Conservation (phyloP, 2,329 filamentous ascomycete species). For the Escovopsis sp. region DNA sequence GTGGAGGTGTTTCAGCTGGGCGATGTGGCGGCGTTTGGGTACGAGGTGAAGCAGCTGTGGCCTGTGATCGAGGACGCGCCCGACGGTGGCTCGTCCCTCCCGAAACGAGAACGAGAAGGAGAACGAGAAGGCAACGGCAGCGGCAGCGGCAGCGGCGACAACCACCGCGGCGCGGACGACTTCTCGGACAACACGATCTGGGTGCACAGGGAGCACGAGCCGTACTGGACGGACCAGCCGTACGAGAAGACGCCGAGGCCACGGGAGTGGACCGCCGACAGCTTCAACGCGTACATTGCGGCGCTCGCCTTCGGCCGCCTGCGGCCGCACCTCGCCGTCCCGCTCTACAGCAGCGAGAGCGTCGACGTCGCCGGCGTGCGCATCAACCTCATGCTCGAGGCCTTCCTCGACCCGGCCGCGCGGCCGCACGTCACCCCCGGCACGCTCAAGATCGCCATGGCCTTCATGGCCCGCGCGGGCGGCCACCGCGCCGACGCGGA, state of each 20-base stretch:
- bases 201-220: constrained; percentile 19
- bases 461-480: constrained; percentile 22
- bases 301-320: constrained; percentile 24
- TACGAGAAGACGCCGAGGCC: constrained; percentile 26
- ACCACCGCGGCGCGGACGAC: too few relatives aligned
- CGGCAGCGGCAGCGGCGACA: too few relatives aligned
- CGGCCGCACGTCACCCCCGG: constrained; percentile 20
- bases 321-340: constrained; percentile 15
- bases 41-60: constrained; percentile 21
- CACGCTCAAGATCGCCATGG: constrained; percentile 28
- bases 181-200: constrained; percentile 15
- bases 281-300: constrained; percentile 27
- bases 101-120: too few relatives aligned
- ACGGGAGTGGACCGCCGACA: constrained; percentile 23
- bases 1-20: constrained; percentile 22
- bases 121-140: too few relatives aligned
- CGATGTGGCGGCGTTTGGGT: constrained; percentile 18
- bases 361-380: constrained; percentile 24
- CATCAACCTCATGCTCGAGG: constrained; percentile 21
- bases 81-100: constrained; percentile 11
- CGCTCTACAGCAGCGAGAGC: constrained; percentile 19
- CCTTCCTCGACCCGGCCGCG: constrained; percentile 22
- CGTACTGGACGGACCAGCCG: constrained; percentile 15
- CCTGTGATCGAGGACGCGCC: constrained; percentile 16
- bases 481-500: constrained; percentile 20